Base-by-base conservation (phyloP, 2,329 filamentous ascomycete species). In the Periconia sp. region DNA sequence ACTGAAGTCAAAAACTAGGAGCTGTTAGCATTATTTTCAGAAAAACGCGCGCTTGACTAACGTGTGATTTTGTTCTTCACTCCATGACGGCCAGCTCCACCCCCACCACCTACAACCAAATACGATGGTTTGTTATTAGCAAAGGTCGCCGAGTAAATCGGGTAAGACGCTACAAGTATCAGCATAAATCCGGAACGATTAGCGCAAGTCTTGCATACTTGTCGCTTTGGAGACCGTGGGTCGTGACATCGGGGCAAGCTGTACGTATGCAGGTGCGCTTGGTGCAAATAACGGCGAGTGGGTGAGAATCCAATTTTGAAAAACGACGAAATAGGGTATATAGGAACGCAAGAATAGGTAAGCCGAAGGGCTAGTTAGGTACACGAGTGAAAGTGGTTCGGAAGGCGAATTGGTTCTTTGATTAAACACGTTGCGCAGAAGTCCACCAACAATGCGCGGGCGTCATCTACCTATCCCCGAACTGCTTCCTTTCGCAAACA, bases 71-170 rank as follows among this genome's bases (percentile, higher is more conserved):
- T 56, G 47, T 56, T 56, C 41, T 59, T 46, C 1, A 57, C 49
- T 47, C 63, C 62, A 57, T 63, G 59, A 51, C 58, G 53, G 46
- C 89, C 86, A 59, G 90, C 86, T 47, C 93, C 93, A 60, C 93
- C 93, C 57, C 93, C 93, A 49, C 93, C 93, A 37, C 96, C 90
- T 9, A 96, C 78, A 20, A 97, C 80, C 59, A 87, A 86, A 58
- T 84, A 84, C 55, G 87, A 82, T 77, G 95, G 66, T 86, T 60
- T 62, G 66, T 88, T 83, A 48, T 89, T 90, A 69, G 96, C 91
- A 74, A 96, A 97, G 69, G 92, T 92, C 71, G 91, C 89, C 52
- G 89, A 86, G 74, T 92, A 96, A 54, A 96, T 83, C 46, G 92
- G 92, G 74, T 93, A 97, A 18, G 62, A 64, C 47, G 65, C 63